Evolutionary conservation across 2,329 filamentous ascomycete species (phyloP).

Genomic region (Camillea tinctor): DNA sequence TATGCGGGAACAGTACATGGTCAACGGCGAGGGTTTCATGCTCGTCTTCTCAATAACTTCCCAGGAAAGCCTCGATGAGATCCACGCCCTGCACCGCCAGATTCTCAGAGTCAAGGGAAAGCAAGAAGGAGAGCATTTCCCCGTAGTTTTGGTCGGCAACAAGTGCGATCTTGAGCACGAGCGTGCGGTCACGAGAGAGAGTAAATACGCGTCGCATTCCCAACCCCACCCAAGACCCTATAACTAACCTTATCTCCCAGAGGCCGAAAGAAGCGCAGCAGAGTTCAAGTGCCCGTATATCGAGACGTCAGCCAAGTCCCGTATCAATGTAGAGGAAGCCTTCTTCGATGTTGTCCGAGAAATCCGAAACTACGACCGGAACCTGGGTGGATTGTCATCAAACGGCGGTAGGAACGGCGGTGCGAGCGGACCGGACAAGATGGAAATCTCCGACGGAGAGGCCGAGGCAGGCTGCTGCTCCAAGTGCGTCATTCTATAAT

Average conservation of each 20-base stretch:
- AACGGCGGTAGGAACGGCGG: constrained; percentile 65
- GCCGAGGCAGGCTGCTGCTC: constrained; percentile 75
- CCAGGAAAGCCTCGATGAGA: constrained; percentile 96
- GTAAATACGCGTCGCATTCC: constrained; percentile 46
- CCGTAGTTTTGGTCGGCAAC: constrained; percentile 98
- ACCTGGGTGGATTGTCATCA: constrained; percentile 85
- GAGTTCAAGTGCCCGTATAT: constrained; percentile 95
- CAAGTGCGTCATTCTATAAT: constrained; percentile 86
- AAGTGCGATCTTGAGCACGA: constrained; percentile 97
- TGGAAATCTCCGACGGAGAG: constrained; percentile 73
- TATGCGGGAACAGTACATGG: constrained; percentile 99
- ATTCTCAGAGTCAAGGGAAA: constrained; percentile 98
- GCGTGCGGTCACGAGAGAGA: constrained; percentile 87
- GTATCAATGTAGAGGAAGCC: constrained; percentile 96
- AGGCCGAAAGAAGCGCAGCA: constrained; percentile 61
- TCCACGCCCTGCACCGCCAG: constrained; percentile 97
- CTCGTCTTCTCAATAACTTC: constrained; percentile 98
- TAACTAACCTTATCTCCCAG: constrained; percentile 52
- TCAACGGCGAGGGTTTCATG: constrained; percentile 95
- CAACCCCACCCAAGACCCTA: constrained; percentile 7
- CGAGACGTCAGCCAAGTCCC: constrained; percentile 96
- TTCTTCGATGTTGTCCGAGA: constrained; percentile 99
- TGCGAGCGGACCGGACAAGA: constrained; percentile 63
- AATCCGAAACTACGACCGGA: constrained; percentile 97
- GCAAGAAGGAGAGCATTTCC: constrained; percentile 77